Conservation (phyloP, 2,329 filamentous ascomycete genomes). For the Xylariaceae sp. region DNA sequence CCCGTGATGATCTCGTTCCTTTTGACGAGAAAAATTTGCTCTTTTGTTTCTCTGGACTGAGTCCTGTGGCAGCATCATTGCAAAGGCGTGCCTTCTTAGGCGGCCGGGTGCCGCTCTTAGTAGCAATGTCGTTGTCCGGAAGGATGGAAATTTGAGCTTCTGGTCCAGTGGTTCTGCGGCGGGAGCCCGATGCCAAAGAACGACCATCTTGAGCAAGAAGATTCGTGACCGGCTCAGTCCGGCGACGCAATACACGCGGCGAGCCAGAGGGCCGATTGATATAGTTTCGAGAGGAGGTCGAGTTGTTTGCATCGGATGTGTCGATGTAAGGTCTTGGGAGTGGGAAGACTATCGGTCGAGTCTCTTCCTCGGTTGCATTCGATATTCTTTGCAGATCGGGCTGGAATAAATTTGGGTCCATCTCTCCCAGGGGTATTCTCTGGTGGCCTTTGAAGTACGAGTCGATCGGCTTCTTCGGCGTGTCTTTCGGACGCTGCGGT, state of each 20-base stretch:
- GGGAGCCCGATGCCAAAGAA: conserved; percentile 25
- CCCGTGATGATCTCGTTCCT: conserved; percentile 16
- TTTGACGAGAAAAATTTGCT: conserved; percentile 52
- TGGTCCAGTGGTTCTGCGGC: conserved; percentile 22
- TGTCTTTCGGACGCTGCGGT: conserved; percentile 24
- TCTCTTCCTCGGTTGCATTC: conserved; percentile 46
- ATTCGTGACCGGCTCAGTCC: conserved; percentile 49
- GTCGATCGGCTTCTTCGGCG: conserved; percentile 47
- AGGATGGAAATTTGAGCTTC: conserved; percentile 7
- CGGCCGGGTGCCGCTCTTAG: conserved; percentile 34
- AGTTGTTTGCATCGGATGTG: conserved; percentile 21
- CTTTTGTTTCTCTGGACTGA: conserved; percentile 34
- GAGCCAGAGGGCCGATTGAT: conserved; percentile 28
- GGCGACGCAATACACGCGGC: conserved; percentile 43
- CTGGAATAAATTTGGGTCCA: conserved; percentile 59
- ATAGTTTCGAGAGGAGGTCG: conserved; percentile 28
- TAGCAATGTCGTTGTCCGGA: conserved; percentile 11
- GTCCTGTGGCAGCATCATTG: conserved; percentile 35
- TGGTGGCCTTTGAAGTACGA: conserved; percentile 49
- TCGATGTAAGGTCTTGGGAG: conserved; percentile 55
- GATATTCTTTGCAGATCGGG: conserved; percentile 47
- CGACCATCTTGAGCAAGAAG: conserved; percentile 34
- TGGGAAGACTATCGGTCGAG: conserved; percentile 54
- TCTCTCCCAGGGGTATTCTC: conserved; percentile 57
- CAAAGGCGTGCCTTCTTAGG: conserved; percentile 56